Percentiles rank a stretch among this genome's conserved stretches.
phyloP scores from a whole-genome alignment of 495 filamentous ascomycete genomes.

The Choiromyces venosus region DNA sequence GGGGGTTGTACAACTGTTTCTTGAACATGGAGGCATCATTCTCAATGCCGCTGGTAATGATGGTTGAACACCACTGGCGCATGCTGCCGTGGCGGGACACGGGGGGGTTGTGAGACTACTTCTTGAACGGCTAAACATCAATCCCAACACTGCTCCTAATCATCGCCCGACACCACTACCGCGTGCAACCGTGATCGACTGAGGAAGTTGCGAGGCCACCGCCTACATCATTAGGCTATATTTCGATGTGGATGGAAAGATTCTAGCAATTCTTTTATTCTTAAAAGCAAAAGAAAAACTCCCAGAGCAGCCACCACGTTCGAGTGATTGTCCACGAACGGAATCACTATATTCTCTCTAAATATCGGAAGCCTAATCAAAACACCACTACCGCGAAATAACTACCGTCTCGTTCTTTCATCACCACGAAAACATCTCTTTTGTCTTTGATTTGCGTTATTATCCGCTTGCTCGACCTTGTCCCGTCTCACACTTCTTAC shows the following conservation, averaged over 20 bases:
- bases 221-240: too few relatives aligned
- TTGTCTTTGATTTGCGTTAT: neutral
- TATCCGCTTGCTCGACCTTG: neutral
- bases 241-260: too few relatives aligned
- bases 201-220: neutral
- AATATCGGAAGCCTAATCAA: neutral
- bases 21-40: too few relatives aligned
- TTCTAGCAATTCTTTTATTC: too few relatives aligned
- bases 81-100: too few relatives aligned
- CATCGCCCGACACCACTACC: too few relatives aligned
- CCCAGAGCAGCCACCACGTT: neutral
- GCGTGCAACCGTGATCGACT: too few relatives aligned
- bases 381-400: neutral
- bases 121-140: neutral
- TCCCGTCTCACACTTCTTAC: neutral
- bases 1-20: too few relatives aligned
- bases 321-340: neutral
- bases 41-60: too few relatives aligned
- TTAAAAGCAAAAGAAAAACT: neutral
- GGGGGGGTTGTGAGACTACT: neutral
- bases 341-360: neutral
- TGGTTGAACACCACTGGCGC: too few relatives aligned
- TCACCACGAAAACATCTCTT: neutral
- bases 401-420: neutral
- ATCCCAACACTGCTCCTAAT: too few relatives aligned